Base-by-base conservation (phyloP, 164 flowering plant genomes). In the Aristolochia fimbriata region DNA sequence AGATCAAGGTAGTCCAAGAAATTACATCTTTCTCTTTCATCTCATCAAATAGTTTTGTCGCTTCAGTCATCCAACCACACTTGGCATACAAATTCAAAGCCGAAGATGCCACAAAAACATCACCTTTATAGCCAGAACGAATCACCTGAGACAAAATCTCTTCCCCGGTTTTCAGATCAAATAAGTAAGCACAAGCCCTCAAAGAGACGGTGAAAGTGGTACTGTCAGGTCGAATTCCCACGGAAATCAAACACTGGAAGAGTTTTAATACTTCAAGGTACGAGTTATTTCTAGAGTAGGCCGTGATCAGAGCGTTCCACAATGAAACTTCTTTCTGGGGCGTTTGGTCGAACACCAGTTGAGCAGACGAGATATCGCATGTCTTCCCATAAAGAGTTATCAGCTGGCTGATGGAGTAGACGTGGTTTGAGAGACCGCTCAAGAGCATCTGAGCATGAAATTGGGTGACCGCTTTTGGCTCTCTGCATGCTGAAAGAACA, bases 221-320 rank as follows among this genome's bases (percentile, higher is more conserved):
- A 41, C 70, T 69, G 61, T 73, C 65, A 1, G 76, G 73, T 56
- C 27, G 55, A 16, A 51, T 17, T 21, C 70, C 62, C 23, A 46
- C 56, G 1, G 15, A 5, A 43, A 58, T 21, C 64, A 66, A 46
- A 1, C 33, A 23, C 1, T 30, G 60, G 22, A 65, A 65, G 11
- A 73, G 55, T 1, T 47, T 33, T 19, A 65, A 46, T 4, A 66
- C 76, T 25, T 69, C 60, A 19, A 2, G 0, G 6, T 67, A 43
- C 12, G 37, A 66, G 47, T 47, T 58, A 12, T 33, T 54, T 8
- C 70, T 33, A 15, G 68, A 62, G 47, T 69, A 66, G 14, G 62
- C 73, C 13, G 66, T 62, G 15, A 73, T 55, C 67, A 73, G 43
- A 47, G 70, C 73, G 60, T 69, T 73, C 73, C 73, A 73, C 60